Evolutionary conservation across 208 protist genomes (phyloP), one percentile per base, ranked within the genome.

Genomic region (Phytomonas sp.): DNA sequence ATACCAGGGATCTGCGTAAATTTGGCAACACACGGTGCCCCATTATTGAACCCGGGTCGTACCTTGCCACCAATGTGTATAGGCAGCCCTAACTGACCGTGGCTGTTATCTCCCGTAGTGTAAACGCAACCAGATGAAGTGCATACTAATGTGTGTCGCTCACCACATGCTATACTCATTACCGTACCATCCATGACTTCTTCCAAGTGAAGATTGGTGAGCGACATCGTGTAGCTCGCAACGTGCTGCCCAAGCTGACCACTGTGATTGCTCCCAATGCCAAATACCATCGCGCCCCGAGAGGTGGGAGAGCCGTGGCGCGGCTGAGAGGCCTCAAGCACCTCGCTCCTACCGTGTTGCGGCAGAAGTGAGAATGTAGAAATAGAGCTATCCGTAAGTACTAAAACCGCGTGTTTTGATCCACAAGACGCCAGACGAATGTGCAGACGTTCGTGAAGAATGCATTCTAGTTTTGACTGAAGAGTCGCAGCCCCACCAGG

Each of bases 211-310:
- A 94, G 75, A 67, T 81, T 72, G 1, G 73, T 82, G 14, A 94
- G 64, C 34, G 85, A 79, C 14, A 71, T 90, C 42, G 79, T 72
- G 73, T 91, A 92, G 45, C 76, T 85, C 16, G 82, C 80, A 4
- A 92, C 79, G 45, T 79, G 74, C 49, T 80, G 74, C 45, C 89
- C 84, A 0, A 94, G 79, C 72, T 94, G 89, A 19, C 83, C 83
- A 42, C 60, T 71, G 74, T 91, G 80, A 72, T 94, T 94, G 71
- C 76, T 89, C 40, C 89, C 89, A 71, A 94, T 77, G n/a, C 86
- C 89, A 64, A 86, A 89, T 14, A 81, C 66, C 8, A 75, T 70
- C 34, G 34, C 34, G 8, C 34, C 34, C 34, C 34, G 5, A 8
- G 8, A 11, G 10, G 10, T 26, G 6, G 56, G 30, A 60, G 23